Conservation (phyloP, 164 flowering plant species). For the Sextonia rubra region DNA sequence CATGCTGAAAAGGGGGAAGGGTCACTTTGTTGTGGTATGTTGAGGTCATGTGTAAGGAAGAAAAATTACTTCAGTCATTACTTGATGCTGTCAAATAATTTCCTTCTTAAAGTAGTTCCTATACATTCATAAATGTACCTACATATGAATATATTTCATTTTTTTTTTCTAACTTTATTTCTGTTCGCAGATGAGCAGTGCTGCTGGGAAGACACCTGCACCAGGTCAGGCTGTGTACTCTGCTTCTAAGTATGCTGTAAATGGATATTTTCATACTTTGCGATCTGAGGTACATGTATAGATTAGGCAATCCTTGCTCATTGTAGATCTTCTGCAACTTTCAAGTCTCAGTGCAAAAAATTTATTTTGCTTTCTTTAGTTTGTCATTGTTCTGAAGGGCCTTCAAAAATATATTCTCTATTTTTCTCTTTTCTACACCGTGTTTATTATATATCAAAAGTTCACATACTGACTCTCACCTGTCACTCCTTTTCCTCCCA, state of each 20-base stretch:
- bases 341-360: background rate
- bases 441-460: too few relatives aligned
- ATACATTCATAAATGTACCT: background rate
- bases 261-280: constrained; percentile 89
- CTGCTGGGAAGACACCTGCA: constrained; percentile 95
- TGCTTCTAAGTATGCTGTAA: constrained; percentile 85
- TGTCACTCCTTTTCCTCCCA: too few relatives aligned
- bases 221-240: constrained; percentile 96
- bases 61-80: background rate
- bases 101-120: background rate
- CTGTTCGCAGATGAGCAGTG: constrained; percentile 87
- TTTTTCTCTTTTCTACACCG: too few relatives aligned
- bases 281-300: constrained; percentile 75
- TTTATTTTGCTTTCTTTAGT: background rate
- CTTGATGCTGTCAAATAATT: background rate
- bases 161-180: background rate
- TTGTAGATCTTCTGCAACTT: background rate
- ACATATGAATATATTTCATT: too few relatives aligned
- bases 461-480: too few relatives aligned
- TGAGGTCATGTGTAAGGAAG: background rate
- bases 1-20: constrained; percentile 80
- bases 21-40: constrained; percentile 98
- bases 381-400: background rate
- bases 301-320: background rate
- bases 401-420: too few relatives aligned